Evolutionary conservation across 202 grass and related monocot genomes (phyloP), one percentile per base, ranked within the genome.

Genomic region (Miscanthus sacchariflorus): DNA sequence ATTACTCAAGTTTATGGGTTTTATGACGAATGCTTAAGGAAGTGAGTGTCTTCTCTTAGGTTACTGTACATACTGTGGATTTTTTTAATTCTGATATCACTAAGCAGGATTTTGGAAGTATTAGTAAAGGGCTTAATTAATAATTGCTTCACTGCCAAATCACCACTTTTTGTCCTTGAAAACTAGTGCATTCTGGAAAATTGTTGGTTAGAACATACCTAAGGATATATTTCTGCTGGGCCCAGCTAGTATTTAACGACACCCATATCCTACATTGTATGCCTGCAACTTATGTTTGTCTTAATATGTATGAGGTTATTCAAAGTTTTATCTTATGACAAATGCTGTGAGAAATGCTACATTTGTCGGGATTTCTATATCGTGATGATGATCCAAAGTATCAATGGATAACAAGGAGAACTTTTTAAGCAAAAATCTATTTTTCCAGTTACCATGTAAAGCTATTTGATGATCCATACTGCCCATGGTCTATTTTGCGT

Each of bases 1-100:
- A 97, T 99, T 84, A 97, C 97, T 52, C 97, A 99, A 88, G 97
- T 99, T 85, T 99, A 99, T 89, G 97, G 97, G 70, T 99, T 99
- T 76, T 99, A 99, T 28, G 97, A 99, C 1, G 97, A 99, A 78
- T 99, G 97, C 82, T 89, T 99, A 81, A 90, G 97, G 87, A 99
- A 99, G 97, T 99, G 85, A 95, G 94, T 91, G 54, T 70, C 13
- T 85, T 75, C 78, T 23, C 42, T 83, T 88, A 52, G 72, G 21
- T 76, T 81, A 18, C 17, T 76, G 2, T 93, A 83, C 59, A 25
- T 64, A 64, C 4, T 5, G 23, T 64, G n/a, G 0, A 1, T 25
- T 64, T 64, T 30, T 36, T 65, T 65, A 83, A 7, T 1, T 28
- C 40, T 80, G 43, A 25, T 56, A 30, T 5, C 71, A 84, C 56